phyloP scores from a whole-genome alignment of 179 eudicot species.

The Spergularia azorica region DNA sequence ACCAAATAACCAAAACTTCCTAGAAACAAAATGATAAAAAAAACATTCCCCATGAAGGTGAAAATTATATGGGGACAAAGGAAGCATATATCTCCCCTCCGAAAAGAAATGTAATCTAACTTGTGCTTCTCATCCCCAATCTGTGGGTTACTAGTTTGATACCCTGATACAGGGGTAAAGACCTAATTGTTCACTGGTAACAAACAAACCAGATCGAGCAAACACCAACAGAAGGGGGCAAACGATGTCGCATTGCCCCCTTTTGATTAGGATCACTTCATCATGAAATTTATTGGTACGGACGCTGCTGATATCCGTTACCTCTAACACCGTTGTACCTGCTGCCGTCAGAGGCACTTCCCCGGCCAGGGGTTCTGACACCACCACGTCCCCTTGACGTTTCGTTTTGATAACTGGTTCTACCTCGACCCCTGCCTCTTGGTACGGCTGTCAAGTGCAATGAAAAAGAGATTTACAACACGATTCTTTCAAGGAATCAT shows the following conservation, averaged over 20 bases:
- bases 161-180: conserved; percentile 19
- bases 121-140: conserved; percentile 27
- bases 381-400: conserved; percentile 56
- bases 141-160: conserved; percentile 5
- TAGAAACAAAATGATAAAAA: background rate
- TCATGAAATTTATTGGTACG: conserved; percentile 27
- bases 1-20: conserved; percentile 10
- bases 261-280: conserved; percentile 1
- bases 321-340: conserved; percentile 40
- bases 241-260: conserved; percentile 8
- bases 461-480: background rate
- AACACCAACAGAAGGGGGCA: conserved; percentile 4
- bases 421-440: conserved; percentile 58
- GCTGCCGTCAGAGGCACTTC: conserved; percentile 9
- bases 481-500: background rate
- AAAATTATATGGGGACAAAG: conserved; percentile 22
- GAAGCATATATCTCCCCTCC: conserved; percentile 24
- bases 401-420: conserved; percentile 55
- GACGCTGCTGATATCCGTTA: conserved; percentile 54
- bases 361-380: conserved; percentile 35
- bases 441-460: conserved; percentile 42
- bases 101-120: conserved; percentile 23
- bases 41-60: conserved; percentile 21
- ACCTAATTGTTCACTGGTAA: conserved; percentile 30
- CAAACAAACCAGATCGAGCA: conserved; percentile 5